These are phyloP conservation scores for Gossypium rotundifolium DNA, from an alignment of 345 rosid species.

Conservation along the genomic window DNA sequence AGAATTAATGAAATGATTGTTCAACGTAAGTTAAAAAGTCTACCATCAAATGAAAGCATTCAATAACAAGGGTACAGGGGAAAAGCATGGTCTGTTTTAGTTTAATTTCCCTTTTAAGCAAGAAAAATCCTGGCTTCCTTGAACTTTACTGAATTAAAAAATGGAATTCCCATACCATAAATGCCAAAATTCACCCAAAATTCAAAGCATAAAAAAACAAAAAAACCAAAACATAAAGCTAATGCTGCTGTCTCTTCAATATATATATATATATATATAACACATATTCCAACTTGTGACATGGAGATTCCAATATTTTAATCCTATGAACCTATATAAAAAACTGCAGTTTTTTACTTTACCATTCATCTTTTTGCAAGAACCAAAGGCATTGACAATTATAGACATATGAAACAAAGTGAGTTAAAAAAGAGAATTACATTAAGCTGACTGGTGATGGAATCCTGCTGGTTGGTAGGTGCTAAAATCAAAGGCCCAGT, in stretches of 20 bases:
- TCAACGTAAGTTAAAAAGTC: not conserved
- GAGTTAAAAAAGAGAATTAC: slow-evolving; percentile 27
- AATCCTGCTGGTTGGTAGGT: slow-evolving; percentile 78
- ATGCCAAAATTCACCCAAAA: not conserved
- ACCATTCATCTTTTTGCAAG: not conserved
- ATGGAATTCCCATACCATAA: not conserved
- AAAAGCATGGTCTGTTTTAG: not conserved
- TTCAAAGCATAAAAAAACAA: not conserved
- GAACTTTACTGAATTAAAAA: not conserved
- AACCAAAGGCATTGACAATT: not conserved
- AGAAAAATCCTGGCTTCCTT: not conserved
- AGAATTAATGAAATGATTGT: not conserved
- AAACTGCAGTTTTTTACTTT: not conserved
- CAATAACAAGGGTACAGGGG: not conserved
- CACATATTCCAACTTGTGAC: not conserved
- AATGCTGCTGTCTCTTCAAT: not conserved
- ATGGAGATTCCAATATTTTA: not conserved
- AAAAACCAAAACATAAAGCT: not conserved
- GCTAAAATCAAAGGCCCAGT: slow-evolving; percentile 51
- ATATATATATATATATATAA: not conserved
- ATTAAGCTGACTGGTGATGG: slow-evolving; percentile 66
- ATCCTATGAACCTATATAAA: not conserved
- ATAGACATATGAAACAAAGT: not conserved
- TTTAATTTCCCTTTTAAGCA: not conserved
- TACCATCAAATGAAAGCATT: not conserved